Percentiles rank a stretch among this genome's conserved stretches.
Evolutionary conservation across 2,329 filamentous ascomycete species (phyloP).

Genomic region (Chaetomium sp.): DNA sequence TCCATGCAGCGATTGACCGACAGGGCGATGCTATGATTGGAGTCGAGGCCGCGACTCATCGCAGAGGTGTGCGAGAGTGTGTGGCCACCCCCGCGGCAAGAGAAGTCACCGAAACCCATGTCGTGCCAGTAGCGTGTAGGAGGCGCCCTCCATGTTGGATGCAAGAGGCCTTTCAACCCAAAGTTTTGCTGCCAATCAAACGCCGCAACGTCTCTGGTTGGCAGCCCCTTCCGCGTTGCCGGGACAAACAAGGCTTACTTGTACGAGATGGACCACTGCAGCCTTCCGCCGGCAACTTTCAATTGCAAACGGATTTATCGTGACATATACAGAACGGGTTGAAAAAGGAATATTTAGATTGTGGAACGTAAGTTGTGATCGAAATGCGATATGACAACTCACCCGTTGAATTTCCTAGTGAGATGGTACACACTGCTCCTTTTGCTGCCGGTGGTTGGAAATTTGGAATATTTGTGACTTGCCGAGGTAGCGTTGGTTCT

Average conservation of each 20-base stretch:
- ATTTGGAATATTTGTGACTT: no score
- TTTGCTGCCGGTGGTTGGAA: no score
- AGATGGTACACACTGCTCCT: no score
- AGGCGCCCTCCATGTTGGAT: conserved; percentile 20
- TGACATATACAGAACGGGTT: neutral
- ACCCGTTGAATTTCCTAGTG: neutral
- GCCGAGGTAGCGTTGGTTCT: no score
- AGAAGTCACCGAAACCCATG: neutral
- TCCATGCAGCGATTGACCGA: conserved; percentile 19
- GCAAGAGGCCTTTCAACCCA: neutral
- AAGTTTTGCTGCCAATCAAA: conserved; percentile 24
- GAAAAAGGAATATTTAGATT: neutral
- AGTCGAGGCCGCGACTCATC: neutral
- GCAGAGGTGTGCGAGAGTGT: neutral
- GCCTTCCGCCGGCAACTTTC: conserved; percentile 1
- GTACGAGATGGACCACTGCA: neutral
- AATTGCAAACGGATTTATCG: neutral
- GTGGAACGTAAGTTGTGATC: neutral
- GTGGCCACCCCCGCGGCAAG: conserved; percentile 5
- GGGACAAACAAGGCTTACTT: conserved; percentile 17
- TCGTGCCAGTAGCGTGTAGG: conserved; percentile 17
- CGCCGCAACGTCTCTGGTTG: conserved; percentile 21
- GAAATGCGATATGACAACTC: neutral
- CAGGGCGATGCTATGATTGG: neutral
- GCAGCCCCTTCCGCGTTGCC: conserved; percentile 13